Percentiles rank a stretch among this genome's conserved stretches.
These are phyloP conservation scores for Schizopora paradoxa DNA, from an alignment of 1,284 basidiomycete genomes.

Conservation along the genomic window DNA sequence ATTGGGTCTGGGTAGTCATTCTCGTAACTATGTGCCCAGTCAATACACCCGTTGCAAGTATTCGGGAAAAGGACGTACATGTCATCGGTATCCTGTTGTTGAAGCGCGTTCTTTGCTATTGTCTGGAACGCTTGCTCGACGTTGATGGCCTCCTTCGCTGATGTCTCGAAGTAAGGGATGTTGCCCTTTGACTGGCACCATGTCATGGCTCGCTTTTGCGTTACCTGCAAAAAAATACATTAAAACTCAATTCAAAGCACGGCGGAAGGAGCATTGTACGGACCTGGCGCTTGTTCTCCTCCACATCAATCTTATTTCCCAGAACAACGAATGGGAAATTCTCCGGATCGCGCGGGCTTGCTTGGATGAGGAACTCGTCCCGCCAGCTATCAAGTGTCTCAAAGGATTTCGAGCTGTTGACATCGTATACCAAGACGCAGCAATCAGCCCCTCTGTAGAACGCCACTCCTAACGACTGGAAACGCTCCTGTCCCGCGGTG, in stretches of 20 bases:
- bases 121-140: constrained; percentile 99
- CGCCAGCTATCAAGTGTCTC: constrained; percentile 97
- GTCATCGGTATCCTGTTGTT: constrained; percentile 95
- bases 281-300: constrained; percentile 97
- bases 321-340: constrained; percentile 99
- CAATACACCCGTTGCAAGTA: constrained; percentile 11
- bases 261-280: constrained; percentile 23
- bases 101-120: constrained; percentile 96
- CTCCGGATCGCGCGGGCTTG: constrained; percentile 96
- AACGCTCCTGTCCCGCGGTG: constrained; percentile 98
- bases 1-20: constrained; percentile 99
- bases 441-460: constrained; percentile 99
- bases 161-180: constrained; percentile 99
- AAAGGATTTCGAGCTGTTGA: constrained; percentile 97
- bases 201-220: constrained; percentile 99
- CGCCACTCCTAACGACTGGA: constrained; percentile 97
- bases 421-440: constrained; percentile 98
- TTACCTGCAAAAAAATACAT: constrained; percentile 55
- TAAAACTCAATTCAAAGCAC: constrained; percentile 3
- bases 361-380: constrained; percentile 97
- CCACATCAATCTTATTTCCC: constrained; percentile 99
- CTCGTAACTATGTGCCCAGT: constrained; percentile 63
- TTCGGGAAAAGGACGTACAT: constrained; percentile 51
- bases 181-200: constrained; percentile 99
- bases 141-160: constrained; percentile 99